Conservation (phyloP, 805 yeast genomes). For the Ogataea pilisensis region DNA sequence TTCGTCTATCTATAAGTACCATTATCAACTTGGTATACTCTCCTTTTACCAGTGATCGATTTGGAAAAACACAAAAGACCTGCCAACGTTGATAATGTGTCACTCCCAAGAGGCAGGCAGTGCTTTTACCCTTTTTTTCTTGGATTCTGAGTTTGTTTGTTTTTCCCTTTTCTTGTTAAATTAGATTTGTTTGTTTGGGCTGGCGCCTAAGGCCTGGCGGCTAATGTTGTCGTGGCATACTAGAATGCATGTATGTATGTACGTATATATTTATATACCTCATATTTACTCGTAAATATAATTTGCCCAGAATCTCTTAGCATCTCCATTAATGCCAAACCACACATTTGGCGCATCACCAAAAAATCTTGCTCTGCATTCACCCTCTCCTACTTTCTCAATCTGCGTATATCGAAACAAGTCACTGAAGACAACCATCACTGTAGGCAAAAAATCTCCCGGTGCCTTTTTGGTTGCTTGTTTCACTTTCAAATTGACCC, state of each 20-base stretch:
- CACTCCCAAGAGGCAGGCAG: too few relatives aligned
- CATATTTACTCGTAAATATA: constrained; percentile 12
- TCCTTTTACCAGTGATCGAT: background rate
- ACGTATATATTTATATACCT: background rate
- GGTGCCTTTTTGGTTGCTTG: background rate
- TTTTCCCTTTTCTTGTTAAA: background rate
- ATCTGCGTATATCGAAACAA: constrained; percentile 23
- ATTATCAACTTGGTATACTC: background rate
- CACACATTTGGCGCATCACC: constrained; percentile 18
- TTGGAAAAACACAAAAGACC: background rate
- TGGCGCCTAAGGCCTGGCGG: too few relatives aligned
- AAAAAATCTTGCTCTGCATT: constrained; percentile 18
- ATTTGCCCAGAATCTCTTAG: constrained; percentile 13
- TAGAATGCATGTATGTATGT: background rate
- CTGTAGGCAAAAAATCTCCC: constrained; percentile 14
- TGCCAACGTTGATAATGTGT: background rate
- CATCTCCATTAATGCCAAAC: constrained; percentile 18
- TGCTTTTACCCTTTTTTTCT: too few relatives aligned
- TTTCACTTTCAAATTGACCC: constrained; percentile 4
- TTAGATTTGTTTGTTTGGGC: too few relatives aligned
- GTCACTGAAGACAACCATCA: constrained; percentile 27
- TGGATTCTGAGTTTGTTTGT: too few relatives aligned
- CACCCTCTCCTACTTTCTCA: constrained; percentile 3
- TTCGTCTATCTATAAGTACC: background rate
- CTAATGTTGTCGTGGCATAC: too few relatives aligned